Evolutionary conservation across 2,329 filamentous ascomycete species (phyloP), one percentile per base, ranked within the genome.

Genomic region (Cladophialophora psammophila): DNA sequence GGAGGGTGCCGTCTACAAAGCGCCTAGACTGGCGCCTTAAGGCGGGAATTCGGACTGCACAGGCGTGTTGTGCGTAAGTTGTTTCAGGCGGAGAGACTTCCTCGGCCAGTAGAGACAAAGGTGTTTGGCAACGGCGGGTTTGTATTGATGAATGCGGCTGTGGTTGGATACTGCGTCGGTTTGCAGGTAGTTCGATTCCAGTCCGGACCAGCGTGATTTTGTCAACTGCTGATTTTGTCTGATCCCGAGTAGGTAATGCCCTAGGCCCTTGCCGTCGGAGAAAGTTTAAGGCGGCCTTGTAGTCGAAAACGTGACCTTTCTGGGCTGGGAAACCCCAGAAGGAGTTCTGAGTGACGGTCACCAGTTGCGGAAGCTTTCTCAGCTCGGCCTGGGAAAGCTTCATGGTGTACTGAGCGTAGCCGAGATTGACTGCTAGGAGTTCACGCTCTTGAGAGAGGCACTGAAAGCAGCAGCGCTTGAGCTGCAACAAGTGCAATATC

Each of bases 391-490:
- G 40, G 7, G 63, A 35, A 32, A 69, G 59, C 13, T 40, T 35
- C 63, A 69, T 57, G 20, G 55, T 31, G 18, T 52, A 2, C 12
- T 45, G 20, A 13, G 63, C 59, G 50, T 69, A 69, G 13, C 36
- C 13, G 12, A 31, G 34, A 15, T 26, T 40, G 32, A 69, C 38
- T 7, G 66, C 66, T 15, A 69, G 48, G 7, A 69, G 55, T n/a
- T 63, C 66, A 13, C 66, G 63, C 45, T 69, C 63, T 53, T 69
- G 58, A 13, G 66, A 66, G n/a, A 69, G 66, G 59, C 66, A 69
- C 31, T 55, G 53, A 13, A 69, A 63, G 50, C 66, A 69, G 36
- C 60, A 66, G 10, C 66, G 59, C 36, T 69, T 66, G 63, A 63
- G 63, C 34, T 61, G 48, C 2, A 69, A 38, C 10, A 69, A 59